Base-by-base conservation (phyloP, 108 stramenopile genomes). In the Cyclotella atomus region DNA sequence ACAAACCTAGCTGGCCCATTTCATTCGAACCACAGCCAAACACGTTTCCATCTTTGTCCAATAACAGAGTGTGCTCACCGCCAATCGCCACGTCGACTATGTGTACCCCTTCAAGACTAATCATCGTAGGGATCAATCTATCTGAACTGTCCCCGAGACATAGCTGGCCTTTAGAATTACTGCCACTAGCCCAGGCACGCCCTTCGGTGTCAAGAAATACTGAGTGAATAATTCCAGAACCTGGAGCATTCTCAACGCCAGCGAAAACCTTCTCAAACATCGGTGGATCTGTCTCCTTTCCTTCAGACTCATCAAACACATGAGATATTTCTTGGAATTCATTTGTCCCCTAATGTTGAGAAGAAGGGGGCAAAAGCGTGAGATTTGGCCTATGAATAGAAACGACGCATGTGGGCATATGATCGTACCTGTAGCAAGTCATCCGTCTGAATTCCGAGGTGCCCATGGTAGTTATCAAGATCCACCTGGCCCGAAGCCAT, bases 1-100 rank as follows among this genome's bases (percentile, higher is more conserved):
- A 68, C 0, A 83, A 70, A 56, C 84, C 84, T 12, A 85, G 57
- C 47, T 85, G 84, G 29, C 84, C 84, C 46, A 79, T 56, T 32
- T 64, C 77, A 53, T 85, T 85, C 17, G 78, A 69, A 14, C 84
- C 84, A 52, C 82, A 85, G 25, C 73, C 81, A 53, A 61, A 83
- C 0, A 83, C 82, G 16, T 73, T 60, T 35, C 81, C 82, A 49
- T 45, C 29, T 6, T 76, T 59, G 36, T 62, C 68, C 9, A 79
- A 59, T 35, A 83, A 56, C 14, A 85, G 63, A 25, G 82, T 83
- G 54, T 83, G 82, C 20, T 68, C 81, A 12, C 81, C 81, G 46
- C 84, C 84, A 29, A 82, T 72, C 21, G 81, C 77, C 19, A 84
- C 65, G 29, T 82, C 77, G 7, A 83, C 70, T 3, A 85, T 79